phyloP scores from a whole-genome alignment of 108 stramenopile species.

The Epipyxis sp. region DNA sequence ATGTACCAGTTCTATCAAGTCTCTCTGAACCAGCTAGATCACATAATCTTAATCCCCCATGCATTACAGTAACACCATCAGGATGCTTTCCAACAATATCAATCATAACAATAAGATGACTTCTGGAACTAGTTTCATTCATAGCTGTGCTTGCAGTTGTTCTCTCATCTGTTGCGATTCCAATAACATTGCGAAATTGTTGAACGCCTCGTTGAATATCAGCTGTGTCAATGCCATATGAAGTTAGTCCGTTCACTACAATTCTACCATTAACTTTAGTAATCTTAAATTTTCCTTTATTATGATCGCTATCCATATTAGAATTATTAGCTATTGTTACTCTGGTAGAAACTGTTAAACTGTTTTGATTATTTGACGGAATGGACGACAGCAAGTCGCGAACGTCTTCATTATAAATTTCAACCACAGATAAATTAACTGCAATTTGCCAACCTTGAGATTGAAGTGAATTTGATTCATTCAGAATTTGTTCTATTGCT shows the following conservation, averaged over 20 bases:
- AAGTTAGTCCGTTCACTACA: conserved; percentile 5
- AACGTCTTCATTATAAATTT: conserved; percentile 67
- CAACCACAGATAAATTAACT: conserved; percentile 48
- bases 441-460: background rate
- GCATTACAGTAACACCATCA: background rate
- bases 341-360: too few species aligned
- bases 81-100: background rate
- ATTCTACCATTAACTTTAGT: background rate
- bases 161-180: background rate
- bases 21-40: conserved; percentile 64
- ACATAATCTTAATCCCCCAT: conserved; percentile 9
- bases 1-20: conserved; percentile 39
- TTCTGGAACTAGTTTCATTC: conserved; percentile 3
- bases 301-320: background rate
- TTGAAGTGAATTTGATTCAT: background rate
- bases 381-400: conserved; percentile 54
- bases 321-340: background rate
- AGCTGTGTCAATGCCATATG: too few species aligned
- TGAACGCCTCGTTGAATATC: background rate
- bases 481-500: conserved; percentile 1
- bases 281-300: conserved; percentile 11
- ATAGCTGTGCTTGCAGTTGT: conserved; percentile 3
- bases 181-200: background rate
- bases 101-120: conserved; percentile 11
- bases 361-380: background rate